Percentiles rank a stretch among this genome's conserved stretches.
Evolutionary conservation across 768 basidiomycete species (phyloP).

Genomic region (Xanthoconium purpureum): DNA sequence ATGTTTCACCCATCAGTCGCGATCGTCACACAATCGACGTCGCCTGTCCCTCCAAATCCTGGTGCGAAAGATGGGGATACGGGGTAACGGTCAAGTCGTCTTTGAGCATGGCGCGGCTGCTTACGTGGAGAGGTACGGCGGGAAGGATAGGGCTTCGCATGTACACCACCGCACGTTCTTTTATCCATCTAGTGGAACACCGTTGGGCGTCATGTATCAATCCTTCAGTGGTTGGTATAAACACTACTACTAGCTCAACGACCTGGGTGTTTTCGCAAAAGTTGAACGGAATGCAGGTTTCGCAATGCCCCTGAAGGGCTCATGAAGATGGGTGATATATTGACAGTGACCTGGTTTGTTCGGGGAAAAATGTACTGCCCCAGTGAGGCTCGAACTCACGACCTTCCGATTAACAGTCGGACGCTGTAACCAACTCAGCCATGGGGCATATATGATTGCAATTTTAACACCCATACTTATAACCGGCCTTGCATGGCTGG

Average conservation of each 20-base stretch:
- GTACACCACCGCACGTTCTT: slow-evolving; percentile 10
- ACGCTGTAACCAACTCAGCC: slow-evolving; percentile 52
- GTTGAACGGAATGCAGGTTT: too few relatives aligned
- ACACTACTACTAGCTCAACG: slow-evolving; percentile 3
- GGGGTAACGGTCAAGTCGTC: slow-evolving; percentile 41
- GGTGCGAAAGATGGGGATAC: slow-evolving; percentile 73
- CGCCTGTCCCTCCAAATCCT: slow-evolving; percentile 54
- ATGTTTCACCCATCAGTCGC: slow-evolving; percentile 48
- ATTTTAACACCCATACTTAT: too few relatives aligned
- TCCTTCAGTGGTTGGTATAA: neutral
- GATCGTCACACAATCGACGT: slow-evolving; percentile 33
- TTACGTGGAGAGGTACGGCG: slow-evolving; percentile 33
- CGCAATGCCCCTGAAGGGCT: too few relatives aligned
- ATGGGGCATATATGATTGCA: slow-evolving; percentile 37
- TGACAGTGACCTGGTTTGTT: too few relatives aligned
- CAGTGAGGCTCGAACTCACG: slow-evolving; percentile 54
- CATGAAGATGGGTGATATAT: too few relatives aligned
- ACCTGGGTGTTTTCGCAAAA: too few relatives aligned
- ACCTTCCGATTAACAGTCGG: slow-evolving; percentile 54
- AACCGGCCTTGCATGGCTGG: too few relatives aligned
- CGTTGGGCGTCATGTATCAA: slow-evolving; percentile 5
- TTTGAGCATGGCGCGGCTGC: neutral
- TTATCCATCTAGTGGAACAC: slow-evolving; percentile 1
- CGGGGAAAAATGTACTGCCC: slow-evolving; percentile 35
- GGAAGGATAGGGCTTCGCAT: neutral